A percentile compares a stretch with the other conserved stretches of the same genome.
Conservation (phyloP, 2,329 filamentous ascomycete species). For the Zymoseptoria tritici region DNA sequence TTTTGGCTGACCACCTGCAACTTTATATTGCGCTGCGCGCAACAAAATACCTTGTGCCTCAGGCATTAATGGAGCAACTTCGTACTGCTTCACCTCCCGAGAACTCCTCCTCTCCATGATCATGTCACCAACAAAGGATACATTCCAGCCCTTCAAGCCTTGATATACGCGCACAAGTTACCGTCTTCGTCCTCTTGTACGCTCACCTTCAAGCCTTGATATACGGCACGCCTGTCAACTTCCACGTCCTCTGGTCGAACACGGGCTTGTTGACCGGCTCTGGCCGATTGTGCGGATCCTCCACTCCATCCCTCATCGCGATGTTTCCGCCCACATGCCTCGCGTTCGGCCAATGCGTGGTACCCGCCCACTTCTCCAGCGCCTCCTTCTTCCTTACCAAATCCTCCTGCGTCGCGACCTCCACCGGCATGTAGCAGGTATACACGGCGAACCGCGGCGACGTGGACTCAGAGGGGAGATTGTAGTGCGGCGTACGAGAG, state of each 20-base stretch:
- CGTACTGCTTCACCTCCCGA: no score
- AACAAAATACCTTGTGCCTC: no score
- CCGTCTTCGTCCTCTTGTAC: background rate
- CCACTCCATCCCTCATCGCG: slow-evolving; percentile 27
- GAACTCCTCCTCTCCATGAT: no score
- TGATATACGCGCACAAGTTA: background rate
- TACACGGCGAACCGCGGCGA: slow-evolving; percentile 28
- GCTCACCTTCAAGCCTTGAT: slow-evolving; percentile 18
- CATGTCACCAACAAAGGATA: no score
- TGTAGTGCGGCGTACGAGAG: slow-evolving; percentile 26
- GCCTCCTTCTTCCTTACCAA: slow-evolving; percentile 29
- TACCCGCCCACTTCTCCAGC: slow-evolving; percentile 26
- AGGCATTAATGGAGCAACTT: no score
- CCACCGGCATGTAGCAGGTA: slow-evolving; percentile 33
- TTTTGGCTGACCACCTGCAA: no score
- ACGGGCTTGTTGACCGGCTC: slow-evolving; percentile 35
- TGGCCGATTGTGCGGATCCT: slow-evolving; percentile 31
- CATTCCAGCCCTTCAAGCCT: no score
- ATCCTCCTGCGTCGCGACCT: slow-evolving; percentile 30
- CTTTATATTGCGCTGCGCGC: no score
- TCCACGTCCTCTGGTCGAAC: slow-evolving; percentile 38
- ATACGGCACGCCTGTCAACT: slow-evolving; percentile 44
- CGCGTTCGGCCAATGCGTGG: slow-evolving; percentile 32
- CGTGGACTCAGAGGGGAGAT: slow-evolving; percentile 24
- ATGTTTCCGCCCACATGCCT: slow-evolving; percentile 28